Evolutionary conservation across 2,329 filamentous ascomycete species (phyloP), one percentile per base, ranked within the genome.

Genomic region (Trichoderma gracile): DNA sequence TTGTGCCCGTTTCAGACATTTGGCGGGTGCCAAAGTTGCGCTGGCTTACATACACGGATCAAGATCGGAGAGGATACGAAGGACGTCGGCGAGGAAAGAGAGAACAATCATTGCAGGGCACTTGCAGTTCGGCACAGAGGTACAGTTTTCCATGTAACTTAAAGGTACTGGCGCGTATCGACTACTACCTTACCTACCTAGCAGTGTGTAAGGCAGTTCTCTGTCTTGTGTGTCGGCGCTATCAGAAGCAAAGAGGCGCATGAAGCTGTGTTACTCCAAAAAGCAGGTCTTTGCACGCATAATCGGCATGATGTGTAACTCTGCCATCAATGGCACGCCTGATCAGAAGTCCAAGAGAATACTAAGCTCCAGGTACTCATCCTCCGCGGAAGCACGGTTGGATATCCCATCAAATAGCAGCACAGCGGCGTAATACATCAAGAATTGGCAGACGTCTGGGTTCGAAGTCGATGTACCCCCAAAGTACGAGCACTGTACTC

Each of bases 331-430:
- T 14, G 0, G 12, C 43, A 49, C 55, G n/a, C 56, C 56, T 21
- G 15, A 49, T 27, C 14, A 59, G 45, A 3, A 2, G 30, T 30
- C 30, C 8, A 30, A 8, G 30, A 30, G 30, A 30, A 9, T 8
- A 9, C 25, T 14, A 19, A 25, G 14, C n/a, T 10, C 10, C 14
- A 21, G n/a, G 10, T 38, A 3, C 33, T 3, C 21, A 14, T 57
- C 55, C 42, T 59, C 56, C 30, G 45, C 45, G 56, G 56, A 59
- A 27, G 56, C 30, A 50, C 56, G 19, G 45, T 17, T n/a, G 15
- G 23, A 49, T 47, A 38, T 40, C 49, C 49, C 33, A 38, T 38
- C 33, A 38, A 38, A 33, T 52, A 52, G 49, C 49, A 40, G 50
- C 30, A 38, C 3, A 25, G 21, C 15, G 27, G 23, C 43, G 25